Percentiles rank a stretch among this genome's conserved stretches.
phyloP scores from a whole-genome alignment of 768 basidiomycete species.

The Amyloporia xantha region DNA sequence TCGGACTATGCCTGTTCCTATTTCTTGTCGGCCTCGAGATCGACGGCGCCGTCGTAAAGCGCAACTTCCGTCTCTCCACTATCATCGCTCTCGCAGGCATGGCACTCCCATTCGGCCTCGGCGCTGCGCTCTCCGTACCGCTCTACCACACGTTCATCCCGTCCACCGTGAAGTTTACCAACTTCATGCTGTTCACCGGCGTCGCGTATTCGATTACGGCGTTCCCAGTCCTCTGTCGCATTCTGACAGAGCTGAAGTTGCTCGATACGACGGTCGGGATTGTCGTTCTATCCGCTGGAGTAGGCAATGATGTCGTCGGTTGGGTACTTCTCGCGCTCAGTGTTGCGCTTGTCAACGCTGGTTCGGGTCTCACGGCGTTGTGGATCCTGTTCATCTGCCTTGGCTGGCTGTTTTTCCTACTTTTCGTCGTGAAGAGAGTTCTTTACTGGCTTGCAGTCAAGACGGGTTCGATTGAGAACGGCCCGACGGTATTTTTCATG shows the following conservation, averaged over 20 bases:
- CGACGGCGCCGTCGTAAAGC: slow-evolving; percentile 70
- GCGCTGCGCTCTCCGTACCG: slow-evolving; percentile 60
- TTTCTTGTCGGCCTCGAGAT: slow-evolving; percentile 94
- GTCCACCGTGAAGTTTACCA: slow-evolving; percentile 59
- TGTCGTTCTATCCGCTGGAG: slow-evolving; percentile 87
- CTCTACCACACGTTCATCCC: slow-evolving; percentile 75
- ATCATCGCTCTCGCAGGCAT: slow-evolving; percentile 81
- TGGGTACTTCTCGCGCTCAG: slow-evolving; percentile 88
- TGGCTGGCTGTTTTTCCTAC: slow-evolving; percentile 73
- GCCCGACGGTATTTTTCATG: slow-evolving; percentile 88
- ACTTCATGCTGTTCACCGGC: slow-evolving; percentile 93
- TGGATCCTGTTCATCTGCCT: slow-evolving; percentile 78
- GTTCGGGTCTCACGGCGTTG: slow-evolving; percentile 74
- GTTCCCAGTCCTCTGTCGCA: slow-evolving; percentile 80
- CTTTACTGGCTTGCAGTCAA: slow-evolving; percentile 68
- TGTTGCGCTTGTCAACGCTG: slow-evolving; percentile 88
- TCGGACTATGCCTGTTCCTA: slow-evolving; percentile 82
- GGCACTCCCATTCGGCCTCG: slow-evolving; percentile 79
- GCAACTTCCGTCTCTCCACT: slow-evolving; percentile 61
- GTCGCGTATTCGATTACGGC: slow-evolving; percentile 88
- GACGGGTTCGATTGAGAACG: slow-evolving; percentile 76
- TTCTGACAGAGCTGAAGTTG: slow-evolving; percentile 86
- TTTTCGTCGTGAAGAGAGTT: slow-evolving; percentile 55
- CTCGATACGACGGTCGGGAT: slow-evolving; percentile 90
- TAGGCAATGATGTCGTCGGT: slow-evolving; percentile 70